These are phyloP conservation scores for Wallacemonas rigidus DNA, from an alignment of 208 protist genomes.

Conservation along the genomic window DNA sequence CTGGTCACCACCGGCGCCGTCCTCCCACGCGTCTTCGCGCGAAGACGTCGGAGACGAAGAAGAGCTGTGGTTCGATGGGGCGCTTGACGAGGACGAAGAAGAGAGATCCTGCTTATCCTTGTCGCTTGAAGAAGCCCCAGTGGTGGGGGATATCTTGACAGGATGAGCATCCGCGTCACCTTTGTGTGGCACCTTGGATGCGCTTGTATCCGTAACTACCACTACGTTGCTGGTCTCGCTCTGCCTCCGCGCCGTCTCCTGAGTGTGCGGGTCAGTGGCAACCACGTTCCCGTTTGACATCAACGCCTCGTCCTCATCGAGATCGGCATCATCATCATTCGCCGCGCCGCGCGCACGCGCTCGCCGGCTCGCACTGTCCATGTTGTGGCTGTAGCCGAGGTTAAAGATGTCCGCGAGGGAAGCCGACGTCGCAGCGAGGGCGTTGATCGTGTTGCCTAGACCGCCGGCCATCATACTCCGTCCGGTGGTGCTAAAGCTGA, in stretches of 20 bases:
- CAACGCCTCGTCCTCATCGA: slow-evolving; percentile 12
- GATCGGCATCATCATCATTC: slow-evolving; percentile 19
- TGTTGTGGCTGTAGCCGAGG: slow-evolving; percentile 16
- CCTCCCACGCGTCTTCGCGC: not conserved
- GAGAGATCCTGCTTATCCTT: not conserved
- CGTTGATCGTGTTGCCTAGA: slow-evolving; percentile 17
- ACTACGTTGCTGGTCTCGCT: not conserved
- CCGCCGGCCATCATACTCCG: slow-evolving; percentile 19
- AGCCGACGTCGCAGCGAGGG: slow-evolving; percentile 6
- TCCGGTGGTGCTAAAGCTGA: slow-evolving; percentile 42
- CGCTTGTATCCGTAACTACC: not conserved
- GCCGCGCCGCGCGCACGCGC: slow-evolving; percentile 2
- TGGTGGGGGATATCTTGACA: not conserved
- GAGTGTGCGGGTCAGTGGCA: too few relatives aligned
- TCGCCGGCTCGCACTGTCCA: slow-evolving; percentile 13
- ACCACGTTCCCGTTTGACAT: slow-evolving; percentile 13
- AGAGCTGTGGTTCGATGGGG: not conserved
- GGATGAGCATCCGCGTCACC: not conserved
- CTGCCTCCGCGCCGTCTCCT: slow-evolving; percentile 5
- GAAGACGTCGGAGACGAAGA: not conserved
- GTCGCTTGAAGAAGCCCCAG: not conserved
- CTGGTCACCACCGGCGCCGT: not conserved
- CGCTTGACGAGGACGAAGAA: slow-evolving; percentile 6
- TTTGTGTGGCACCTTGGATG: not conserved
- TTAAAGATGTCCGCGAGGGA: slow-evolving; percentile 15